Evolutionary conservation across 2,329 filamentous ascomycete genomes (phyloP), one percentile per base, ranked within the genome.

Genomic region (Lasiodiplodia gonubiensis): DNA sequence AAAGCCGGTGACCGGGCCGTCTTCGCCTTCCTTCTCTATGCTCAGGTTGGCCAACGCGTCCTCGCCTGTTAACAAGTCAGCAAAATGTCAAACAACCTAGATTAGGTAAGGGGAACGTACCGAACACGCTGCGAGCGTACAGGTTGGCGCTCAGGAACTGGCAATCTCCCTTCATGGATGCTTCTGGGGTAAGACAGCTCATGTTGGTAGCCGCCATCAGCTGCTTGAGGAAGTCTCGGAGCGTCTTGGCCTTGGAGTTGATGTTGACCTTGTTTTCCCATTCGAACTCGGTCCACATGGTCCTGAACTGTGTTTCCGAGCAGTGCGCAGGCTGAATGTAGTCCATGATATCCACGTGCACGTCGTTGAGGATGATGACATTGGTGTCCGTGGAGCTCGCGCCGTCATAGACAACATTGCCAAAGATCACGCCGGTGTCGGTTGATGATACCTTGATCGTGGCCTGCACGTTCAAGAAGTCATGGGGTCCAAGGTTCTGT

Each of bases 191-290:
- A 75, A 99, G 83, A 80, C 95, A 99, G 79, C 90, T 95, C 95
- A 99, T 99, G 81, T 99, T 98, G 65, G 95, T 99, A 79, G 92
- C 94, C 69, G 93, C 93, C 95, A 98, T 98, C 69, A 99, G 84
- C 78, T 97, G 91, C 73, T 92, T 90, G 71, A 99, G 83, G 88
- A 99, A 99, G 23, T 96, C 93, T 60, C 94, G 89, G 69, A 99
- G 85, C 33, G 88, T 91, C 84, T 94, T 97, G 72, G 92, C 93
- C 85, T 97, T 98, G 71, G 92, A 96, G 82, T 97, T 97, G 83
- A 99, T 98, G 83, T 99, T 99, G 80, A 99, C 94, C 87, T 99
- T 99, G 84, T 99, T 99, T 85, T 99, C 95, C 95, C 95, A 99
- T 79, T 99, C 95, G 72, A 99, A 99, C 78, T 99, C 95, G 46